These are phyloP conservation scores for Hylodesmum podocarpum DNA, from an alignment of 306 rosid species.

Conservation along the genomic window DNA sequence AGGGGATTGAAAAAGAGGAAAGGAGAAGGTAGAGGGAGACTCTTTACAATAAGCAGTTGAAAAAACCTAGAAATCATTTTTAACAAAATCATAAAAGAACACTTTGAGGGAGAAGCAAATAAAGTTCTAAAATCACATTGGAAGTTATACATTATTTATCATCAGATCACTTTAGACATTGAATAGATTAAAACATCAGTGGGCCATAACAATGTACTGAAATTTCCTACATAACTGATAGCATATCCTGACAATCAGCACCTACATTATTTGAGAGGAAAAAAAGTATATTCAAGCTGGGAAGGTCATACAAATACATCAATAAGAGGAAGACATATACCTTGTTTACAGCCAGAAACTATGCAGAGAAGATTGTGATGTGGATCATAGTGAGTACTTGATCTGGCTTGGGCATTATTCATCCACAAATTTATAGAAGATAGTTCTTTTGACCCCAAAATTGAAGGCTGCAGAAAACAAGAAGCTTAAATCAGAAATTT, in stretches of 20 bases:
- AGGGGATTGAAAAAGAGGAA: neutral
- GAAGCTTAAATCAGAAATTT: constrained; percentile 11
- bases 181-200: constrained; percentile 11
- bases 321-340: constrained; percentile 15
- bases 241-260: neutral
- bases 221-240: constrained; percentile 21
- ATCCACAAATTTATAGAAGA: constrained; percentile 90
- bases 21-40: neutral
- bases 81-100: neutral
- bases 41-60: neutral
- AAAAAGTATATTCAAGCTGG: neutral
- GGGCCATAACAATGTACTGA: neutral
- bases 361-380: constrained; percentile 86
- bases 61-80: constrained; percentile 16
- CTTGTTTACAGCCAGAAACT: constrained; percentile 88
- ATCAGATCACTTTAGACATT: neutral
- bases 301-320: neutral
- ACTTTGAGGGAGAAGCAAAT: neutral
- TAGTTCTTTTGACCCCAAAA: constrained; percentile 62
- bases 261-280: neutral
- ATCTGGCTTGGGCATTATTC: constrained; percentile 84
- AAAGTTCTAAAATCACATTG: neutral
- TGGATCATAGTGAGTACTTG: constrained; percentile 98
- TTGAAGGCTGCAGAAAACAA: constrained; percentile 58
- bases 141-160: neutral